A percentile compares a stretch with the other conserved stretches of the same genome.
These are phyloP conservation scores for Talaromyces piceae DNA, from an alignment of 2,329 filamentous ascomycete species.

Conservation along the genomic window DNA sequence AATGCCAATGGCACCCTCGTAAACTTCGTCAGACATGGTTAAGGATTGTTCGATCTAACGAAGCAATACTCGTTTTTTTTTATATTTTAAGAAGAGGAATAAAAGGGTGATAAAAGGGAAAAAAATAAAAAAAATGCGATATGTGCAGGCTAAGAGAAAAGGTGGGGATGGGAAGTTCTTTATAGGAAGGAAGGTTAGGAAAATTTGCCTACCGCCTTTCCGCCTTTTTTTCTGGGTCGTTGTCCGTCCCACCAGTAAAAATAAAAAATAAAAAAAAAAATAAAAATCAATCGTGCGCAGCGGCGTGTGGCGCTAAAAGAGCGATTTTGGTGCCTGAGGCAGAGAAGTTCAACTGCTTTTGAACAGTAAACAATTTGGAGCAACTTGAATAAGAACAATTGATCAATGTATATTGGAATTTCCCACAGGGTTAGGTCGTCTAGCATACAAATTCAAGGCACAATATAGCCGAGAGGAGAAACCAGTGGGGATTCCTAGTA, in stretches of 20 bases:
- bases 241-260: not conserved
- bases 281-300: not conserved
- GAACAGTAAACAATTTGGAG: too few species aligned
- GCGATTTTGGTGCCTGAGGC: not conserved
- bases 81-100: too few species aligned
- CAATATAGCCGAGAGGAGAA: too few species aligned
- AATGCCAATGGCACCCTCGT: conserved; percentile 99
- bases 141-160: conserved; percentile 14
- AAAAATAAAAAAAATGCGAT: conserved; percentile 10
- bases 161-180: conserved; percentile 17
- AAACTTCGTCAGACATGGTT: conserved; percentile 90
- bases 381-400: too few species aligned
- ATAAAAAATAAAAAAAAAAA: not conserved
- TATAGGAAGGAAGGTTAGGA: conserved; percentile 16
- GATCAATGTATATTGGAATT: too few species aligned
- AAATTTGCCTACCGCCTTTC: conserved; percentile 15
- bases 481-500: too few species aligned
- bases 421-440: too few species aligned
- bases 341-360: not conserved
- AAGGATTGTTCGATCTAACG: conserved; percentile 5
- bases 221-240: conserved; percentile 7
- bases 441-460: too few species aligned
- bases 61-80: conserved; percentile 33
- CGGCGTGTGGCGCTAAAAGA: not conserved
- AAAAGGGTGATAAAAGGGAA: conserved; percentile 13